Evolutionary conservation across 225 moss, liverwort and hornwort genomes (phyloP).

Genomic region (Thuidium tamariscinum): DNA sequence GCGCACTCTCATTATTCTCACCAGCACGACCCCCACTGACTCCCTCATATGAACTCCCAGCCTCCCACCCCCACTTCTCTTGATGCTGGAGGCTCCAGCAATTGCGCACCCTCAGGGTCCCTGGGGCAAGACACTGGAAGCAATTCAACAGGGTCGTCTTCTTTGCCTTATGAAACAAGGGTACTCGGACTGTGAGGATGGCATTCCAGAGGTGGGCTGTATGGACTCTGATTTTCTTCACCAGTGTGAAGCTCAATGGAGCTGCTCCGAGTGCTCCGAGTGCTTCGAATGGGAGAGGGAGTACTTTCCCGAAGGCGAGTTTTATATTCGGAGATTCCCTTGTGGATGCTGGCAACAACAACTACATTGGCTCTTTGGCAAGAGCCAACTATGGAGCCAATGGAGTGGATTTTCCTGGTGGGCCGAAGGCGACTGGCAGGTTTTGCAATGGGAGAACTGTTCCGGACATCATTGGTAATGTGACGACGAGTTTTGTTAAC

Average conservation of each 20-base stretch:
- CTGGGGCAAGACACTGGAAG: not conserved
- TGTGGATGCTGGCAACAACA: conserved; percentile 39
- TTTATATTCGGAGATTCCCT: conserved; percentile 37
- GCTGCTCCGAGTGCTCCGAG: not conserved
- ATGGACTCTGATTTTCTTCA: not conserved
- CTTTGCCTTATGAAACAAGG: too few relatives aligned
- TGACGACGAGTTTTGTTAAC: too few relatives aligned
- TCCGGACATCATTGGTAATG: conserved; percentile 20
- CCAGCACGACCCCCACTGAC: not conserved
- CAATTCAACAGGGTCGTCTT: too few relatives aligned
- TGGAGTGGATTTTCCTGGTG: conserved; percentile 29
- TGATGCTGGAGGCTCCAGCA: not conserved
- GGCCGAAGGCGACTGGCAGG: conserved; percentile 17
- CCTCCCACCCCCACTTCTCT: accelerated
- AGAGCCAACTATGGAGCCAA: conserved; percentile 31
- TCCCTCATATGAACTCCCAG: not conserved
- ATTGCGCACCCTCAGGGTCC: not conserved
- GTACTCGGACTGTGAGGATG: not conserved
- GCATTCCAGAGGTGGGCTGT: not conserved
- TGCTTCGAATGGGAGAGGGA: not conserved
- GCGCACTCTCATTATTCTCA: not conserved
- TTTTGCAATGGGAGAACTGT: conserved; percentile 43
- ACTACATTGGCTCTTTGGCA: conserved; percentile 28
- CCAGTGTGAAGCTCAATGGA: not conserved
- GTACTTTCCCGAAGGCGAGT: not conserved